phyloP scores from a whole-genome alignment of 1,284 basidiomycete species.

The Pseudozyma sp. region DNA sequence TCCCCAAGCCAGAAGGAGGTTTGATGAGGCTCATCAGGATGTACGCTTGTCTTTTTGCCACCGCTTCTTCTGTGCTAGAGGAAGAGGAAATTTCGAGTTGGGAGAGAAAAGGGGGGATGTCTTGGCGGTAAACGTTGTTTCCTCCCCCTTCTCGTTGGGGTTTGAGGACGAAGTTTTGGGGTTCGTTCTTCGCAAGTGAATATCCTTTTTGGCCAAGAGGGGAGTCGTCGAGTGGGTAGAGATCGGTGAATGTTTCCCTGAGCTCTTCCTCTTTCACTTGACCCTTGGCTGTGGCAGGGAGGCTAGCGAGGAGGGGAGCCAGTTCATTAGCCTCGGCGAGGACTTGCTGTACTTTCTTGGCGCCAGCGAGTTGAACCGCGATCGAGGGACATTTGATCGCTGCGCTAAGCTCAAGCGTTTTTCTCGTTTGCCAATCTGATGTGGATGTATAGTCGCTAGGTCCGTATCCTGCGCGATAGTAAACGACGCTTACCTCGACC shows the following conservation, averaged over 20 bases:
- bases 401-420: constrained; percentile 79
- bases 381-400: constrained; percentile 95
- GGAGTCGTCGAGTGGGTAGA: constrained; percentile 70
- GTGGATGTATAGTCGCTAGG: constrained; percentile 81
- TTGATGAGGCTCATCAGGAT: constrained; percentile 92
- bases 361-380: constrained; percentile 90
- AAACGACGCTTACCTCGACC: constrained; percentile 83
- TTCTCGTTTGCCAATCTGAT: constrained; percentile 78
- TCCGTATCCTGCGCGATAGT: constrained; percentile 88
- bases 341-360: constrained; percentile 95
- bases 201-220: constrained; percentile 72
- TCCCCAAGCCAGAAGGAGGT: constrained; percentile 77
- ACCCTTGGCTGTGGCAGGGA: neutral
- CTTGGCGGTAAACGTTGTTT: constrained; percentile 90
- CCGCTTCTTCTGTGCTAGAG: neutral
- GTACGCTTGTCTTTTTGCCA: constrained; percentile 75
- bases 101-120: constrained; percentile 83
- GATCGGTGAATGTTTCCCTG: constrained; percentile 46
- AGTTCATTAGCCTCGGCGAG: constrained; percentile 81
- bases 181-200: constrained; percentile 73
- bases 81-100: constrained; percentile 29
- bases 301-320: constrained; percentile 74
- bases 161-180: constrained; percentile 83
- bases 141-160: constrained; percentile 97
- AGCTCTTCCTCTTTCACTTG: constrained; percentile 9